Percentiles rank a stretch among this genome's conserved stretches.
Evolutionary conservation across 495 filamentous ascomycete genomes (phyloP).

Genomic region (Bathelium albidoporum): DNA sequence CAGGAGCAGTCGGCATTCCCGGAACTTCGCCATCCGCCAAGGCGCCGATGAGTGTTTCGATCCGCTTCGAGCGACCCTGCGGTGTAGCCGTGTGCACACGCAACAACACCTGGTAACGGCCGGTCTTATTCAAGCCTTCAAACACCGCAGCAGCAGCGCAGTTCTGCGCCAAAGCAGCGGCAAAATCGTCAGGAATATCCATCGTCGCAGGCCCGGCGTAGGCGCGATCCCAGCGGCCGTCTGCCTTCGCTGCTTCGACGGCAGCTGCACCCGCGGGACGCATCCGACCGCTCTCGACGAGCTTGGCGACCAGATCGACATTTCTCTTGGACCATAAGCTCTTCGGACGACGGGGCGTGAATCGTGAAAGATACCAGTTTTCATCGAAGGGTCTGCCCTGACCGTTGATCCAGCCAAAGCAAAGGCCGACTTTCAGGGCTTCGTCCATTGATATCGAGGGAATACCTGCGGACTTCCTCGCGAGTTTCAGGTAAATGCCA

Average conservation of each 20-base stretch:
- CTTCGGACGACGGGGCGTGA: conserved; percentile 44
- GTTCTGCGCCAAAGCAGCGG: conserved; percentile 23
- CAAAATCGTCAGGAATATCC: conserved; percentile 37
- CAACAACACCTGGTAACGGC: conserved; percentile 36
- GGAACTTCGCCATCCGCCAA: background rate
- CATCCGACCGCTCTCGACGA: conserved; percentile 39
- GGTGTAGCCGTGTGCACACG: conserved; percentile 33
- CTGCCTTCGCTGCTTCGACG: conserved; percentile 43
- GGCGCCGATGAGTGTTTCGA: background rate
- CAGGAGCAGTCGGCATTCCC: background rate
- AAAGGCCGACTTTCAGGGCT: conserved; percentile 46
- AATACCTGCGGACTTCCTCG: conserved; percentile 39
- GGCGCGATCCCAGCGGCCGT: conserved; percentile 46
- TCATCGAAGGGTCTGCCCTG: conserved; percentile 36
- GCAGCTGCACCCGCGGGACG: conserved; percentile 36
- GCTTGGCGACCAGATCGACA: conserved; percentile 35
- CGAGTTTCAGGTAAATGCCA: conserved; percentile 45
- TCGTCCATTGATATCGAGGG: conserved; percentile 41
- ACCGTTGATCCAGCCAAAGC: conserved; percentile 53
- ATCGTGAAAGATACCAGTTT: conserved; percentile 38
- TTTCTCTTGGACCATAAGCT: conserved; percentile 46
- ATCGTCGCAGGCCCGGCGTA: conserved; percentile 40
- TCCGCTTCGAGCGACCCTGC: conserved; percentile 6
- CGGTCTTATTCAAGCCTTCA: conserved; percentile 32
- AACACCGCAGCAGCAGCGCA: conserved; percentile 31